These are phyloP conservation scores for Citrus medica DNA, from an alignment of 345 rosid species.

Conservation along the genomic window DNA sequence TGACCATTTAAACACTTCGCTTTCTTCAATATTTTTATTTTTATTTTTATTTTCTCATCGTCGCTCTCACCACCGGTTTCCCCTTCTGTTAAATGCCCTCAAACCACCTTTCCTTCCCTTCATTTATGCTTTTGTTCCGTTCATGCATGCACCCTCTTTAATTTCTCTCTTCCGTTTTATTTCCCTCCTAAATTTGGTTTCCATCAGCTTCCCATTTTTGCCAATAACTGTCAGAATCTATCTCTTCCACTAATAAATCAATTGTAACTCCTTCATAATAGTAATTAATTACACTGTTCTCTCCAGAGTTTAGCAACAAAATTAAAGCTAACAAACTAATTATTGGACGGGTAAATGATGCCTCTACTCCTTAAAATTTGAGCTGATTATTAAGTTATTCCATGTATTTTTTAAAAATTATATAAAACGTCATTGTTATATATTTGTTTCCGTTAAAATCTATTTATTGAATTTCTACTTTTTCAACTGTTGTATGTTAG, in stretches of 20 bases:
- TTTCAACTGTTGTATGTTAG: too few species aligned
- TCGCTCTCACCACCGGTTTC: constrained; percentile 29
- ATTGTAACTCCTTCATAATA: not conserved
- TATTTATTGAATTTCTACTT: too few species aligned
- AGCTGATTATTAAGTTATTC: too few species aligned
- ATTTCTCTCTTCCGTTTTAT: not conserved
- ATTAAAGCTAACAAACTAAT: too few species aligned
- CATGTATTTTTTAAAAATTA: too few species aligned
- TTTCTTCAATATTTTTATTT: constrained; percentile 31
- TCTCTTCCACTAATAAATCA: not conserved
- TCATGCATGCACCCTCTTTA: not conserved
- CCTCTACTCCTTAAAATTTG: not conserved
- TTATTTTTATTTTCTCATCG: constrained; percentile 5
- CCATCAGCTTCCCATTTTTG: not conserved
- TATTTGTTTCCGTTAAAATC: too few species aligned
- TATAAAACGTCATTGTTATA: too few species aligned
- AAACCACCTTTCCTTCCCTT: constrained; percentile 45
- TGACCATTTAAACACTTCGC: constrained; percentile 42
- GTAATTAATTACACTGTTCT: not conserved
- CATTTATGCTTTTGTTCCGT: constrained; percentile 29
- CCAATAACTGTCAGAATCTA: constrained; percentile 4
- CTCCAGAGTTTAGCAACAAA: not conserved
- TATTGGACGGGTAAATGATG: too few species aligned
- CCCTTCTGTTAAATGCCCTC: constrained; percentile 40
- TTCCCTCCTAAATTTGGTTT: not conserved